Conservation (phyloP, 2,329 filamentous ascomycete species). For the Truncatella angustata region DNA sequence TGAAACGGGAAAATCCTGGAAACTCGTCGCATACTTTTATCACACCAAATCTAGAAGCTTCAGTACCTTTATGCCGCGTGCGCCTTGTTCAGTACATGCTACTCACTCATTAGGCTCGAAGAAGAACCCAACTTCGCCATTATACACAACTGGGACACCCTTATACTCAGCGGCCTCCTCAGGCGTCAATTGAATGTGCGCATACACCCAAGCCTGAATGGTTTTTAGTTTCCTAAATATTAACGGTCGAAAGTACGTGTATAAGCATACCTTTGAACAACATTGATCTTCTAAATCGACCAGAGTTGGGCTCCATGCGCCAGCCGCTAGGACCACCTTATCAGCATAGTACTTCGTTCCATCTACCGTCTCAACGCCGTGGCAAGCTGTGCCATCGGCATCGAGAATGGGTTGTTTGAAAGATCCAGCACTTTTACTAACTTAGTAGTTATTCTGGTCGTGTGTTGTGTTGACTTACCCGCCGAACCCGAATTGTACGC, state of each 20-base stretch:
- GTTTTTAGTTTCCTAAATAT: neutral
- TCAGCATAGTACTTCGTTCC: conserved; percentile 40
- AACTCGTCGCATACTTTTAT: conserved; percentile 38
- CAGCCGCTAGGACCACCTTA: conserved; percentile 41
- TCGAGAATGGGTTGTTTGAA: conserved; percentile 41
- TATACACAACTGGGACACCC: conserved; percentile 41
- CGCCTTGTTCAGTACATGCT: too few relatives aligned
- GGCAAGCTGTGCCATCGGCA: conserved; percentile 31
- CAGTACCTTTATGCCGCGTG: too few relatives aligned
- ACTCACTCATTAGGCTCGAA: conserved; percentile 42
- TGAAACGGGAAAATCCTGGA: conserved; percentile 36
- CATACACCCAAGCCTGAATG: conserved; percentile 41
- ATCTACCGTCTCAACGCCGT: conserved; percentile 39
- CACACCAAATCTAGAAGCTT: conserved; percentile 28
- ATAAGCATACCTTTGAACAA: conserved; percentile 29
- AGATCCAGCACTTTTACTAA: conserved; percentile 33
- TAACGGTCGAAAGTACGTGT: neutral
- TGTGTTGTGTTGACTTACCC: conserved; percentile 17
- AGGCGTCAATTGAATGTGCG: conserved; percentile 40
- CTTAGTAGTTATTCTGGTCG: neutral
- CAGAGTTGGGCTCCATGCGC: conserved; percentile 34
- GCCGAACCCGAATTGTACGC: conserved; percentile 41
- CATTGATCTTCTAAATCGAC: conserved; percentile 36
- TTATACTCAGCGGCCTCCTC: conserved; percentile 40
- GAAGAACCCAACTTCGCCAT: conserved; percentile 46